Evolutionary conservation across 371 early-diverging fungal species (phyloP).

Genomic region (Actinomortierella wolfii): DNA sequence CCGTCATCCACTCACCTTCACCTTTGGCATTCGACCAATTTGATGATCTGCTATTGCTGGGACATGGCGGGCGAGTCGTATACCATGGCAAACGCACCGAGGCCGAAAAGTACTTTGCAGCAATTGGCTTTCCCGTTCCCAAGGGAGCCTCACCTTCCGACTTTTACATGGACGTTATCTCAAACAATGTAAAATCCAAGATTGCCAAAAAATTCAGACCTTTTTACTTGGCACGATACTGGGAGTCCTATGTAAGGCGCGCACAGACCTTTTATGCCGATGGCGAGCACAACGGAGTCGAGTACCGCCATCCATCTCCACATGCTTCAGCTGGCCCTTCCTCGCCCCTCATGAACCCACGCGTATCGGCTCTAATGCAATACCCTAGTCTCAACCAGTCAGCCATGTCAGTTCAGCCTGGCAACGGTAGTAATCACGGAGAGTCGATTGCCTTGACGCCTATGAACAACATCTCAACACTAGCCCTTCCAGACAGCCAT

Average conservation of each 20-base stretch:
- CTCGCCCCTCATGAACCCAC: constrained; percentile 40
- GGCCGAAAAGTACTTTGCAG: constrained; percentile 55
- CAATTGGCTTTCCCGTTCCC: constrained; percentile 62
- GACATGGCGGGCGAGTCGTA: constrained; percentile 67
- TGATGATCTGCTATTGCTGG: constrained; percentile 74
- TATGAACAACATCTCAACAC: constrained; percentile 3
- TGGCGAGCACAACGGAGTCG: constrained; percentile 83
- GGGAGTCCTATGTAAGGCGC: constrained; percentile 43
- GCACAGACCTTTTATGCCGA: constrained; percentile 57
- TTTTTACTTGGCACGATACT: constrained; percentile 33
- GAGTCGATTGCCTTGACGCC: constrained; percentile 17
- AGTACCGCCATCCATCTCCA: constrained; percentile 44
- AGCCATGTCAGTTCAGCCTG: constrained; percentile 83
- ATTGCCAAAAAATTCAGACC: constrained; percentile 44
- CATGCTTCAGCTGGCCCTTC: constrained; percentile 63
- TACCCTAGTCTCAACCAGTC: constrained; percentile 85
- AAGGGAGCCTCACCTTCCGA: constrained; percentile 60
- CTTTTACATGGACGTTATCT: constrained; percentile 67
- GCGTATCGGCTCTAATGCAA: constrained; percentile 54
- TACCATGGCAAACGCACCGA: constrained; percentile 63
- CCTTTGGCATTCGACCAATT: constrained; percentile 65
- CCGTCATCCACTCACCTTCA: constrained; percentile 80
- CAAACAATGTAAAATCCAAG: constrained; percentile 42
- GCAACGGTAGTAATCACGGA: neutral
- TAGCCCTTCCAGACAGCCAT: neutral